Evolutionary conservation across 169 alveolate species (phyloP), one percentile per base, ranked within the genome.

Genomic region (Eimeria falciformis): DNA sequence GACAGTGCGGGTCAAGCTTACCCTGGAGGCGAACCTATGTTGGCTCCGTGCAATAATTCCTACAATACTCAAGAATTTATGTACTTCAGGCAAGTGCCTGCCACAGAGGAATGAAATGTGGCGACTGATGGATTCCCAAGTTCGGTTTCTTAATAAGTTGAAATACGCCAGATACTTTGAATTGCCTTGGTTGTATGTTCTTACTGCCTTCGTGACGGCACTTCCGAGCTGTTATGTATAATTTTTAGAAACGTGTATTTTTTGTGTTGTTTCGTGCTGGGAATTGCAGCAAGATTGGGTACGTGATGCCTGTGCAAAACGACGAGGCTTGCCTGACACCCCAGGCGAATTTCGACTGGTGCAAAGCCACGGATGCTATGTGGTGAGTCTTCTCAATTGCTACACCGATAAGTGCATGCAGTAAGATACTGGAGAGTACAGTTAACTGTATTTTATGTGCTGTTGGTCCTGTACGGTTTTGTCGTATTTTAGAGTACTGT

Each of bases 321-420:
- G 96, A 94, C 56, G 96, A 94, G 69, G 92, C 96, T 0, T 94
- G 96, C 78, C 55, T 94, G 46, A 82, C 85, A n/a, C 90, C 89
- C 37, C 25, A 71, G 5, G 90, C 83, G 5, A 9, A 46, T 27
- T 83, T 78, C 33, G 93, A 75, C 58, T 89, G 93, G 93, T 89
- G 93, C 58, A 27, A 88, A 14, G 93, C 71, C 11, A 69, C 56
- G 17, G 46, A 37, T 11, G 43, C 25, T 18, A 50, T 71, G 87
- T 69, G 88, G 93, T 88, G 40, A 68, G 75, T 62, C 66, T 9
- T 9, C 14, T 50, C 18, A 25, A 25, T n/a, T n/a, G n/a, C n/a
- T n/a, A n/a, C 40, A 14, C 37, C 14, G 33, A 23, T 23, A 7
- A 65, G 40, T 53, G 62, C n/a, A 12, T 9, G 62, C 17, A 17